Evolutionary conservation across 2,329 filamentous ascomycete genomes (phyloP).

Genomic region (Ceratocystis papillata): DNA sequence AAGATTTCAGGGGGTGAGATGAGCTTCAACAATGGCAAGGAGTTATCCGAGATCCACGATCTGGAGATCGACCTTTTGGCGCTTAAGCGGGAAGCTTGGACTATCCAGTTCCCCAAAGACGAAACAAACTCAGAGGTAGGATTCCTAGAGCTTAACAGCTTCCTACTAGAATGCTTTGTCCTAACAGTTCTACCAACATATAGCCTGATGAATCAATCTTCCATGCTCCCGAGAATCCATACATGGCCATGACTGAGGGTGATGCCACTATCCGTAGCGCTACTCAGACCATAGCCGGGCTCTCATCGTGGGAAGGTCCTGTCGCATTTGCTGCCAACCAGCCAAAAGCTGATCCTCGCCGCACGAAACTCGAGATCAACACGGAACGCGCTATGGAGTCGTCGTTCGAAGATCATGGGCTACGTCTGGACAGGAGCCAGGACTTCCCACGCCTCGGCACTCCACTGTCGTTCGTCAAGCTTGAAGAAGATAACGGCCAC

Average conservation of each 20-base stretch:
- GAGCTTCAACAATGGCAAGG: background rate
- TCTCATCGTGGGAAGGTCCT: constrained; percentile 4
- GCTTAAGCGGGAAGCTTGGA: background rate
- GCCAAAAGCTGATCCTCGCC: constrained; percentile 10
- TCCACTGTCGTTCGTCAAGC: background rate
- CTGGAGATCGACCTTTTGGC: background rate
- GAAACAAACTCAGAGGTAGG: background rate
- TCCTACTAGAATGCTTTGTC: background rate
- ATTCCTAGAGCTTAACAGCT: background rate
- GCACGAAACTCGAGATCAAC: constrained; percentile 13
- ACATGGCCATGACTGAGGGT: constrained; percentile 4
- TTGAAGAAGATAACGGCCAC: constrained; percentile 11
- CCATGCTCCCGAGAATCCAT: constrained; percentile 1
- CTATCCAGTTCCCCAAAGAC: background rate
- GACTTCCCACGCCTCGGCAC: constrained; percentile 14
- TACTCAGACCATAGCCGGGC: constrained; percentile 6
- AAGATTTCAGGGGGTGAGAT: background rate
- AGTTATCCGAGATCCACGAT: background rate
- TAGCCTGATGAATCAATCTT: background rate
- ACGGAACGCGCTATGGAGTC: constrained; percentile 14
- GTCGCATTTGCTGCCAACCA: constrained; percentile 2
- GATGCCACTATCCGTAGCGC: constrained; percentile 10
- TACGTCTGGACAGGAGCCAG: constrained; percentile 9
- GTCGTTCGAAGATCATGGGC: constrained; percentile 12
- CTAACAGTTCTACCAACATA: background rate